Evolutionary conservation across 495 filamentous ascomycete genomes (phyloP).

Genomic region (Aspergillus homomorphus): DNA sequence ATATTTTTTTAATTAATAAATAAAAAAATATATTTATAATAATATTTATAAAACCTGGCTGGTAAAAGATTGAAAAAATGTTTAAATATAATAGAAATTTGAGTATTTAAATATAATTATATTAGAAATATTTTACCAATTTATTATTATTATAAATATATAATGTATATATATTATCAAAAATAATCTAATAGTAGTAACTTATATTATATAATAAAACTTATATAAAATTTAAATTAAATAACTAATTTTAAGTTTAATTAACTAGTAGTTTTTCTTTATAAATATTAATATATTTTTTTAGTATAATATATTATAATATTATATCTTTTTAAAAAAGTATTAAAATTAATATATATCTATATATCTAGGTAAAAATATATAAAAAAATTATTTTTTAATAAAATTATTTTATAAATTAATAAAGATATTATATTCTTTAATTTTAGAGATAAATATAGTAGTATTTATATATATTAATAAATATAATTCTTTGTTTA

Average conservation of each 20-base stretch:
- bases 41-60: neutral
- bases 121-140: neutral
- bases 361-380: no score
- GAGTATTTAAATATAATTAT: neutral
- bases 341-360: no score
- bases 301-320: no score
- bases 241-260: no score
- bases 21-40: neutral
- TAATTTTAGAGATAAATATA: no score
- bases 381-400: no score
- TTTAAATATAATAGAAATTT: conserved; percentile 2
- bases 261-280: no score
- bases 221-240: no score
- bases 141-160: neutral
- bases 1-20: neutral
- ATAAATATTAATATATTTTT: no score
- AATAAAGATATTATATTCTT: neutral
- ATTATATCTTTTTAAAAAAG: no score
- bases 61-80: neutral
- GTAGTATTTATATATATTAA: neutral
- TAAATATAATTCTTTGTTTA: neutral
- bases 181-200: conserved; percentile 7
- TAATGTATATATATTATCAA: neutral
- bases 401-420: conserved; percentile 2
- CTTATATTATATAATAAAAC: no score